These are phyloP conservation scores for Penicillium sp. DNA, from an alignment of 2,329 filamentous ascomycete genomes.

Conservation along the genomic window DNA sequence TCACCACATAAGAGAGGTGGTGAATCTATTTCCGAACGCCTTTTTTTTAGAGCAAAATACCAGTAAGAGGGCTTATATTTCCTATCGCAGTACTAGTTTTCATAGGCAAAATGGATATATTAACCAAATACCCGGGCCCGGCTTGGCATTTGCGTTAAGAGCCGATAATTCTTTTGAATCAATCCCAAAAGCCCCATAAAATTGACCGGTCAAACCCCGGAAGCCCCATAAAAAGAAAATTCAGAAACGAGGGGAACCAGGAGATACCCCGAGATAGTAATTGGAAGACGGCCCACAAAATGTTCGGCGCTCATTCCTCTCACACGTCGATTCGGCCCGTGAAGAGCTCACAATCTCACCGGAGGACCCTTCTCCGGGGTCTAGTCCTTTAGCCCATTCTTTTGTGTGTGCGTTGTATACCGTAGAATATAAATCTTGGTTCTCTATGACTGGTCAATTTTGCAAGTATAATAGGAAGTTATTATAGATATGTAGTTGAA, in stretches of 20 bases:
- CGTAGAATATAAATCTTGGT: not conserved
- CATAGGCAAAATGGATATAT: not conserved
- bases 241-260: not conserved
- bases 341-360: not conserved
- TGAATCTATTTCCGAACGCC: not conserved
- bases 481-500: not conserved
- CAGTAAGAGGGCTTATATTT: no score
- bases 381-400: not conserved
- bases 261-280: not conserved
- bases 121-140: not conserved
- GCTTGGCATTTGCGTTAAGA: not conserved
- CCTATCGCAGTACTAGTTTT: no score
- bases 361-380: not conserved
- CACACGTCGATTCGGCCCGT: not conserved
- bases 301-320: not conserved
- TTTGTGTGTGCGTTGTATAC: not conserved
- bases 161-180: not conserved
- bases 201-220: not conserved
- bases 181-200: not conserved
- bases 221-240: not conserved
- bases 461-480: not conserved
- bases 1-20: not conserved
- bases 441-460: not conserved
- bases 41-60: not conserved
- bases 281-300: not conserved